Evolutionary conservation across 805 yeast species (phyloP), one percentile per base, ranked within the genome.

Genomic region (Wickerhamomyces chambardii): DNA sequence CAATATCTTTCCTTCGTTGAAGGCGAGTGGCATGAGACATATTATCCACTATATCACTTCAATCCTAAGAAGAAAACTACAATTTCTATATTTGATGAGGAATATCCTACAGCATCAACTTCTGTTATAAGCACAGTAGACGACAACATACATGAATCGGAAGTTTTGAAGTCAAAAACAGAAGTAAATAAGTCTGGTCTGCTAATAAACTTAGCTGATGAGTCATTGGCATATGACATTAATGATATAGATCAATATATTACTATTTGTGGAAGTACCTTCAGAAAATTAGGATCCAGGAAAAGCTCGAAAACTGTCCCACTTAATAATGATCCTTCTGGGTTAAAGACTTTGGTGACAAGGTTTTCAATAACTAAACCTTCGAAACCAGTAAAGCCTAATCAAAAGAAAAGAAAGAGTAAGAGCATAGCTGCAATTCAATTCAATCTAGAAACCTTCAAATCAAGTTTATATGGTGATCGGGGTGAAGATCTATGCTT

Each of bases 11-110:
- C 48, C 3, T 24, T 30, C 11, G 22, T 40, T 10, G 48, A 45
- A 22, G 38, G 39, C 8, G 17, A 17, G 4, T 45, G 48, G 48
- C 46, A 45, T 19, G 40, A 39, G n/a, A 16, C 34, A 6, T 31
- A 42, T 21, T 42, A 31, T 19, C 45, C 47, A 10, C n/a, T 28
- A 7, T 44, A 44, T 25, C 34, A 26, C 9, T 43, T 36, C 17
- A 25, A 32, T 7, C 46, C 49, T 2, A 45, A 43, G 26, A 19
- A 16, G 29, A 21, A n/a, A n/a, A n/a, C n/a, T n/a, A n/a, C n/a
- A n/a, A n/a, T n/a, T n/a, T n/a, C n/a, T n/a, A n/a, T n/a, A n/a
- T n/a, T n/a, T n/a, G n/a, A n/a, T n/a, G n/a, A n/a, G n/a, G n/a
- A n/a, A n/a, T n/a, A n/a, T n/a, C n/a, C n/a, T n/a, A n/a, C n/a